Base-by-base conservation (phyloP, 2,329 filamentous ascomycete genomes). In the Neocatenulostroma microsporum region DNA sequence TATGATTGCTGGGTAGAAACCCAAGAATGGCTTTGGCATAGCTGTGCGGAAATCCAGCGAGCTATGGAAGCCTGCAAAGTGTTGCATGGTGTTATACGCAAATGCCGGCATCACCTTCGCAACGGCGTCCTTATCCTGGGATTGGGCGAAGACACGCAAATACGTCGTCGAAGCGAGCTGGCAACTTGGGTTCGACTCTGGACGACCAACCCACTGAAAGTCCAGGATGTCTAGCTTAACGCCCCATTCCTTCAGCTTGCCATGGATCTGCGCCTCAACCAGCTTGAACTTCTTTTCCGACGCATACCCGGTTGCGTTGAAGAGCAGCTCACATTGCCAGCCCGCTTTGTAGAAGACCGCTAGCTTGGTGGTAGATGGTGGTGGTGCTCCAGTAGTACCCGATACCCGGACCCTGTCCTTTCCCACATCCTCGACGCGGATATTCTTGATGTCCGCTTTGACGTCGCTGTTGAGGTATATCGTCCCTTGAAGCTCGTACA, bases 381-480 rank as follows among this genome's bases (percentile, higher is more conserved):
- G 68, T 2, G 67, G 63, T 3, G 54, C 49, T 4, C 62, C 62
- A 36, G 60, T 60, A 17, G 67, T 56, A 4, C 67, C 67, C 13
- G 60, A 61, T 11, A 75, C 44, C 5, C 62, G 61, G 2, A 75
- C 67, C 3, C 69, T 61, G 42, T 75, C 66, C 17, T 56, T 55
- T 2, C 61, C 63, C 7, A 68, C 40, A 30, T 76, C 63, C 34
- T 72, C 65, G 37, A 78, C 69, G 29, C 60, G 61, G 30, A 74
- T 57, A 20, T 66, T 55, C 25, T 64, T 57, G 12, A 75, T 55
- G n/a, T 70, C 51, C 0, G 72, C 72, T 0, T 67, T 72, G 17
- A 74, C 72, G 45, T 76, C 73, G 1, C 64, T 68, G 54, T 75
- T 74, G 55, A 67, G 70, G 50, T 76, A 76, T 55, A 64, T 66